Evolutionary conservation across 2,329 filamentous ascomycete species (phyloP).

Genomic region (Dactylonectria estremocensis): DNA sequence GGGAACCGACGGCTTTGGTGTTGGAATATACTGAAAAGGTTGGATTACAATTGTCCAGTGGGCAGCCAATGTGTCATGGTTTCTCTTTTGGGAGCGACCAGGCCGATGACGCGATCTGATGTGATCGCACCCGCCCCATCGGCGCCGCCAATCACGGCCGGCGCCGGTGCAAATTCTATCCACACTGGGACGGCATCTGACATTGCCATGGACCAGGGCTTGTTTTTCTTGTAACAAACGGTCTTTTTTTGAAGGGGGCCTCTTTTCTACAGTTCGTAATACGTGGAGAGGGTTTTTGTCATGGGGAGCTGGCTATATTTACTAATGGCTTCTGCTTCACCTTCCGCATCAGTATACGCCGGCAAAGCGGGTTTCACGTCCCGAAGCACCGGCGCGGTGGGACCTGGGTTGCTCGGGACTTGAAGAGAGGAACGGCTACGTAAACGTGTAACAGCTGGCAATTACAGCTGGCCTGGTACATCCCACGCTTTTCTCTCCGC

Average conservation of each 20-base stretch:
- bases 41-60: not conserved
- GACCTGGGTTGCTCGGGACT: too few relatives aligned
- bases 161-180: constrained; percentile 14
- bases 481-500: not conserved
- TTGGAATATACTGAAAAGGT: not conserved
- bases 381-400: too few relatives aligned
- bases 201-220: constrained; percentile 6
- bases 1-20: constrained; percentile 1
- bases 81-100: constrained; percentile 35
- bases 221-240: too few relatives aligned
- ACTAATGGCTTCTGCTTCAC: constrained; percentile 22
- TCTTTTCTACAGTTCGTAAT: too few relatives aligned
- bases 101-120: constrained; percentile 51
- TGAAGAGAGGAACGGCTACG: too few relatives aligned
- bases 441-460: too few relatives aligned
- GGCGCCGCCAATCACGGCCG: constrained; percentile 30
- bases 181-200: constrained; percentile 36
- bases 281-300: too few relatives aligned
- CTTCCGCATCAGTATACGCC: constrained; percentile 29
- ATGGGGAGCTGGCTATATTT: not conserved
- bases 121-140: constrained; percentile 41
- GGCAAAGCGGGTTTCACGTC: not conserved
- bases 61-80: constrained; percentile 38
- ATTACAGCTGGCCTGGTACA: not conserved
- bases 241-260: too few relatives aligned